Evolutionary conservation across 306 rosid species (phyloP).

Genomic region (Alnus glutinosa): DNA sequence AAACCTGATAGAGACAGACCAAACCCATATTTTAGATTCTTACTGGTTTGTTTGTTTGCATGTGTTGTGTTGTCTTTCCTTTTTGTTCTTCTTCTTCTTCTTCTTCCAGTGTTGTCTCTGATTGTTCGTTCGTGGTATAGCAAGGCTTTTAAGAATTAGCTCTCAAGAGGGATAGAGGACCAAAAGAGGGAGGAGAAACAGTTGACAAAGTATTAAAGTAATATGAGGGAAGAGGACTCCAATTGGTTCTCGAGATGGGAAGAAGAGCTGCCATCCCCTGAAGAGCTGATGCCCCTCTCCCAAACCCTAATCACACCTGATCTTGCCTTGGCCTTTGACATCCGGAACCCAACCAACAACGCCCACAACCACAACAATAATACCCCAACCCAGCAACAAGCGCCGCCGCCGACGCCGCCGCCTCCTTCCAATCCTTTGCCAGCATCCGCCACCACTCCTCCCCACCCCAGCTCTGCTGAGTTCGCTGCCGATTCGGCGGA

Average conservation of each 20-base stretch:
- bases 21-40: not conserved
- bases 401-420: constrained; percentile 31
- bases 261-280: constrained; percentile 77
- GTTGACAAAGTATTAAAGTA: constrained; percentile 22
- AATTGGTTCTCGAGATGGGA: constrained; percentile 93
- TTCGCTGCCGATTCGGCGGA: constrained; percentile 84
- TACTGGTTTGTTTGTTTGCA: not conserved
- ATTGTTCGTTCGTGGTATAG: no score
- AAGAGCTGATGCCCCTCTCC: constrained; percentile 83
- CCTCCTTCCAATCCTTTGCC: constrained; percentile 45
- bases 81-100: not conserved
- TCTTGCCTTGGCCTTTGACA: constrained; percentile 92
- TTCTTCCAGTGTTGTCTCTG: not conserved
- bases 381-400: constrained; percentile 26
- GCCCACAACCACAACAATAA: constrained; percentile 1
- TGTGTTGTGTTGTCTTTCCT: not conserved
- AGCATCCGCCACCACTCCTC: constrained; percentile 36
- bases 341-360: constrained; percentile 47
- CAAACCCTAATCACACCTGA: constrained; percentile 97
- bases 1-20: not conserved
- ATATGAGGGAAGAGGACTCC: constrained; percentile 89
- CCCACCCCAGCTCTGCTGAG: constrained; percentile 73
- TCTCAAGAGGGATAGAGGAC: no score
- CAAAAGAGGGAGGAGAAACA: no score
- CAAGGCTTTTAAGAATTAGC: no score